Conservation (phyloP, 805 yeast genomes). For the Tetrapisispora taiwanensis region DNA sequence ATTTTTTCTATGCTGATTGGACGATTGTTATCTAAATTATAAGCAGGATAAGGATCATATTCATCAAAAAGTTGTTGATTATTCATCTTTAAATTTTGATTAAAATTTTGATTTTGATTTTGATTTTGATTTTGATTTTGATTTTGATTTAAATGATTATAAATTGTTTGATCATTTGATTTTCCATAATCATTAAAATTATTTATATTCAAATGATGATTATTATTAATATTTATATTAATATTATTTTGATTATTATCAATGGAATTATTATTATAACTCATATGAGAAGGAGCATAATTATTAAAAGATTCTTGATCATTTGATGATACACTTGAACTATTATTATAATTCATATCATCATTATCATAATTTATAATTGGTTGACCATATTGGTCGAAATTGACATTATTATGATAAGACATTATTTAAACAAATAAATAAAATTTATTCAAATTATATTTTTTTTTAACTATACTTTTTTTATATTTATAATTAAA, state of each 20-base stretch:
- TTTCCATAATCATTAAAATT: neutral
- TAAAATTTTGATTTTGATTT: neutral
- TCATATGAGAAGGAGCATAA: slow-evolving; percentile 75
- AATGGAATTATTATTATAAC: slow-evolving; percentile 43
- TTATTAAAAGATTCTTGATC: slow-evolving; percentile 37
- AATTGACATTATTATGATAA: slow-evolving; percentile 6
- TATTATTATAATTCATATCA: neutral
- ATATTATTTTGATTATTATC: neutral
- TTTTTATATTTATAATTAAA: no score
- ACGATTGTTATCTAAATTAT: slow-evolving; percentile 93
- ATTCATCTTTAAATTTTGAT: no score
- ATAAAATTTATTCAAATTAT: no score
- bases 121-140: no score
- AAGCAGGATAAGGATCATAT: slow-evolving; percentile 93
- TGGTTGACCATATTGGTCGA: slow-evolving; percentile 32
- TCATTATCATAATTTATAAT: slow-evolving; percentile 18
- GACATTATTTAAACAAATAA: no score
- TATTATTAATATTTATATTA: neutral
- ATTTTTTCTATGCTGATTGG: slow-evolving; percentile 74
- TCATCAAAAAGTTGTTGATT: neutral
- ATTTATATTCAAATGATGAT: neutral
- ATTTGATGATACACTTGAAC: slow-evolving; percentile 36
- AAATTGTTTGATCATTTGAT: neutral
- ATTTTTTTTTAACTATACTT: no score
- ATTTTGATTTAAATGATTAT: neutral